phyloP scores from a whole-genome alignment of 306 rosid genomes.

The Lathyrus tuberosus region DNA sequence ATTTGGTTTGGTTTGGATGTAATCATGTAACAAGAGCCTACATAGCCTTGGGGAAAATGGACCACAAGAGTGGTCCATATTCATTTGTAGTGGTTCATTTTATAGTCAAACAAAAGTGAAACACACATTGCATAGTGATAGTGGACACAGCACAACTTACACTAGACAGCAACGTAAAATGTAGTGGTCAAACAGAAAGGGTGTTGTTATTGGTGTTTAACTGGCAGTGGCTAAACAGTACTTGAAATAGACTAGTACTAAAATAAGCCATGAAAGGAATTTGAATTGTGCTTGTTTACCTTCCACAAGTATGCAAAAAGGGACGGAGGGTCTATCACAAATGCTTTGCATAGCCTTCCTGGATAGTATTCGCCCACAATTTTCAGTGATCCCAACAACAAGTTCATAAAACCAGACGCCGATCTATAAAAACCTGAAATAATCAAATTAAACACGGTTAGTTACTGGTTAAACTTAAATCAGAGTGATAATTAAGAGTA shows the following conservation, averaged over 20 bases:
- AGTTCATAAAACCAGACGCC: slow-evolving; percentile 87
- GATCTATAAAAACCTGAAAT: slow-evolving; percentile 89
- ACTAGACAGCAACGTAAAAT: background rate
- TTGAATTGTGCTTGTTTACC: slow-evolving; percentile 56
- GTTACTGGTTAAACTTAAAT: background rate
- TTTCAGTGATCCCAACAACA: slow-evolving; percentile 69
- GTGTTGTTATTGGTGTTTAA: slow-evolving; percentile 21
- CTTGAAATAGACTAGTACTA: slow-evolving; percentile 34
- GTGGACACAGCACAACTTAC: background rate
- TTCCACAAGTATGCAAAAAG: slow-evolving; percentile 91
- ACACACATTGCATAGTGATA: background rate
- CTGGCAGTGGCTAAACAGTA: slow-evolving; percentile 18
- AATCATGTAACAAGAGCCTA: background rate
- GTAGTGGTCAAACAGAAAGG: slow-evolving; percentile 7
- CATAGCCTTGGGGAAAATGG: slow-evolving; percentile 18
- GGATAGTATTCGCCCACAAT: slow-evolving; percentile 83
- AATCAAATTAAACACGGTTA: background rate
- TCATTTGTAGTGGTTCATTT: background rate
- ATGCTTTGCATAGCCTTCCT: slow-evolving; percentile 64
- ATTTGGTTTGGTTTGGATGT: slow-evolving; percentile 26
- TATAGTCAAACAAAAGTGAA: slow-evolving; percentile 40
- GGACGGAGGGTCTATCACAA: slow-evolving; percentile 90
- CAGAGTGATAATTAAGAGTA: background rate
- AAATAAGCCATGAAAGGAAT: slow-evolving; percentile 28
- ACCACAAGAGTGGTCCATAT: slow-evolving; percentile 40